Evolutionary conservation across 495 filamentous ascomycete genomes (phyloP).

Genomic region (Podospora pseudoanserina): DNA sequence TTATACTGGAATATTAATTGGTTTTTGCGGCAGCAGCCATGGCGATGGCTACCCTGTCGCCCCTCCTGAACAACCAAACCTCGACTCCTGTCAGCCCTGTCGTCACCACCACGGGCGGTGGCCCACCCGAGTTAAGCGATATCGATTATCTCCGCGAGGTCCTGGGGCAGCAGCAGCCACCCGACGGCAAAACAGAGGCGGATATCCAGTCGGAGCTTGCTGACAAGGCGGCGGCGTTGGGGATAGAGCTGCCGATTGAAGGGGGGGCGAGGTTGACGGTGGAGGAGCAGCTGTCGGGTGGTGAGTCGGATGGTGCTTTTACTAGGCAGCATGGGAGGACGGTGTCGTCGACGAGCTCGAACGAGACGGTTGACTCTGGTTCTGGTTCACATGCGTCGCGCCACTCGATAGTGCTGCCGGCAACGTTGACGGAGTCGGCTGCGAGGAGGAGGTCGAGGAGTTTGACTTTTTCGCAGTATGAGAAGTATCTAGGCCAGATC

Average conservation of each 20-base stretch:
- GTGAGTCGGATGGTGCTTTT: constrained; percentile 36
- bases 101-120: background rate
- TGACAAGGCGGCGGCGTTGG: constrained; percentile 39
- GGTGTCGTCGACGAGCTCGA: constrained; percentile 26
- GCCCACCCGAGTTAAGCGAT: constrained; percentile 39
- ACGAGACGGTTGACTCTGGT: constrained; percentile 11
- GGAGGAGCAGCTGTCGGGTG: constrained; percentile 14
- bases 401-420: constrained; percentile 20
- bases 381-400: constrained; percentile 21
- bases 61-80: background rate
- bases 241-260: constrained; percentile 36
- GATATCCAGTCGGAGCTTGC: constrained; percentile 38
- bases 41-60: constrained; percentile 17
- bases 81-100: constrained; percentile 10
- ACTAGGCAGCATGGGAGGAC: constrained; percentile 22
- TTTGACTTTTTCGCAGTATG: constrained; percentile 51
- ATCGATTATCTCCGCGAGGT: constrained; percentile 44
- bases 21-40: background rate
- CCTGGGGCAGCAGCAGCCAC: constrained; percentile 29
- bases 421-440: constrained; percentile 23
- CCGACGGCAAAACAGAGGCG: constrained; percentile 36
- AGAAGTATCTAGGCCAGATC: constrained; percentile 46
- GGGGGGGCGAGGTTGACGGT: constrained; percentile 8
- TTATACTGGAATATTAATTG: background rate
- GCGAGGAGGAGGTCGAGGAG: constrained; percentile 38